Evolutionary conservation across 2,329 filamentous ascomycete species (phyloP), one percentile per base, ranked within the genome.

Genomic region (Stagonosporopsis rhizophila): DNA sequence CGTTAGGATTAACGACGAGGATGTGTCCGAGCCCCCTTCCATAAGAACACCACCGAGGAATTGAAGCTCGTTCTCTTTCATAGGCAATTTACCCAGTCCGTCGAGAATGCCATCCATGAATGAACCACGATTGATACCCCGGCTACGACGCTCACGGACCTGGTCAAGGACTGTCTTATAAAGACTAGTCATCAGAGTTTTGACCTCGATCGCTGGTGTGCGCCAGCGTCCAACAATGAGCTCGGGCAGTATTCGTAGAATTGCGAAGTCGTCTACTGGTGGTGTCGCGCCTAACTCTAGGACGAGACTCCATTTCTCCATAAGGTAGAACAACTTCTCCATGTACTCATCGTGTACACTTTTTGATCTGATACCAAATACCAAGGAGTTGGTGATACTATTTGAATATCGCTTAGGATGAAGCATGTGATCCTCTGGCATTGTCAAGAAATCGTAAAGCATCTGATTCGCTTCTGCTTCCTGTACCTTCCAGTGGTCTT

Each of bases 381-480:
- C 44, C 22, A 52, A 30, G n/a, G 49, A 52, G 41, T 52, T 52
- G 23, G 49, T 52, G 22, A 52, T 39, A 32, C 79, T 81, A 58
- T 83, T 83, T 44, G 75, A 80, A 57, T 76, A 82, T 6, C 82
- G 73, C 59, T 80, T 80, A 0, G 81, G 76, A 59, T 82, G 80
- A 27, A 73, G 54, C 80, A 82, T 82, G 41, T 78, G 74, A n/a
- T 79, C 56, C 23, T 76, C 71, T 0, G 81, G 80, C 0, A 67
- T 52, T 0, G 71, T 41, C 15, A 79, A 54, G 57, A 79, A 79
- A 59, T 84, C 82, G 9, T 70, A 63, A 4, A 83, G 54, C 72
- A 83, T 77, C 64, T 83, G 81, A 2, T 69, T 69, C 0, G 77
- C 77, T 62, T 85, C 82, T 0, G 82, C 82, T 52, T 84, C 72